These are phyloP conservation scores for Penicillium flavigenum DNA, from an alignment of 495 filamentous ascomycete species.

Conservation along the genomic window DNA sequence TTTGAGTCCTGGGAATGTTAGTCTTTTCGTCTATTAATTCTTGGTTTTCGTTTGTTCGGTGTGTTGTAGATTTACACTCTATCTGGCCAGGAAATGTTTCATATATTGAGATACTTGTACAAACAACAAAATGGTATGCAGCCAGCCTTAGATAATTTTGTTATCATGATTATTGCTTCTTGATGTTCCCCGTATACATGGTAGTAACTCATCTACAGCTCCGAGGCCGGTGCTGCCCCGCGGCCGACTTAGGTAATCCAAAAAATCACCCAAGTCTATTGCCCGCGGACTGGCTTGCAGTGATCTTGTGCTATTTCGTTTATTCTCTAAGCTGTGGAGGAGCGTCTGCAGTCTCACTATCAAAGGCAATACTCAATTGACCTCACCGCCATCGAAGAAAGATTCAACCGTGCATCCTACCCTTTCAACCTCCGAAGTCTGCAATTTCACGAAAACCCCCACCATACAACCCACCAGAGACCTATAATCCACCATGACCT, in stretches of 20 bases:
- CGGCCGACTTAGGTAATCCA: conserved; percentile 5
- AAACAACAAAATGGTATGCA: neutral
- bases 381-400: neutral
- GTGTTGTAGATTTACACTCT: neutral
- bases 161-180: neutral
- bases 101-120: neutral
- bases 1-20: neutral
- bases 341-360: neutral
- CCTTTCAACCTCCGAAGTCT: neutral
- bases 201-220: neutral
- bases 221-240: conserved; percentile 4
- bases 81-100: neutral
- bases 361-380: neutral
- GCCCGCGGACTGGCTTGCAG: neutral
- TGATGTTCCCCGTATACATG: neutral
- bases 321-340: neutral
- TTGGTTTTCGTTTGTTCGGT: neutral
- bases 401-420: neutral
- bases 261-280: conserved; percentile 1
- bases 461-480: neutral
- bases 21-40: neutral
- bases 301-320: neutral
- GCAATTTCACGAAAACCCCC: conserved; percentile 5
- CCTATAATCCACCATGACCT: conserved; percentile 25
- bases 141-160: neutral